Evolutionary conservation across 2,329 filamentous ascomycete genomes (phyloP).

Genomic region (Talaromyces sp.): DNA sequence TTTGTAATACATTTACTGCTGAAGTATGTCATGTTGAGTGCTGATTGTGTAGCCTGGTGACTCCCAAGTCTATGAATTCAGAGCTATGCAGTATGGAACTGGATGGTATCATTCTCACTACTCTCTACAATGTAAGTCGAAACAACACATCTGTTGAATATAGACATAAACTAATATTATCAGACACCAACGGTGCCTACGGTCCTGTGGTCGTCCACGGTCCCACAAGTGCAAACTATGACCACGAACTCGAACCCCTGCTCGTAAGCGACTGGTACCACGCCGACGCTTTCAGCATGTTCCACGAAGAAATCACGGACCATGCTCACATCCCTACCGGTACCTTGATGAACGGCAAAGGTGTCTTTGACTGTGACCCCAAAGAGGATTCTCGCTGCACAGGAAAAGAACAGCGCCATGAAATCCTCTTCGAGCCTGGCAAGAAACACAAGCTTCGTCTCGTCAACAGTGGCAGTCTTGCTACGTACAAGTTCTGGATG

Average conservation of each 20-base stretch:
- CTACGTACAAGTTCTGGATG: constrained; percentile 42
- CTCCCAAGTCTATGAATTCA: constrained; percentile 39
- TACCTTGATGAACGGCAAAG: constrained; percentile 50
- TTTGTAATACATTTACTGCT: not conserved
- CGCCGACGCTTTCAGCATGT: constrained; percentile 29
- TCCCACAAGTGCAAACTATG: constrained; percentile 40
- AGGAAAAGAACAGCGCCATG: constrained; percentile 40
- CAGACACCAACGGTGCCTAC: constrained; percentile 52
- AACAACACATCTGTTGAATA: not conserved
- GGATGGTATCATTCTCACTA: constrained; percentile 39
- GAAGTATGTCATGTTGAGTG: not conserved
- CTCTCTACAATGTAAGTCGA: constrained; percentile 33
- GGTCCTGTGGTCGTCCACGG: constrained; percentile 56
- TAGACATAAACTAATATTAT: not conserved
- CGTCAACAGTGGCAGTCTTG: constrained; percentile 30
- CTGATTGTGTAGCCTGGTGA: constrained; percentile 20
- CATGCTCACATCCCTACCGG: constrained; percentile 30
- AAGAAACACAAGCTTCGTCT: constrained; percentile 30
- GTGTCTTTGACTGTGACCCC: constrained; percentile 25
- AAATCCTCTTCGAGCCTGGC: constrained; percentile 48
- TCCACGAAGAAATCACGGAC: constrained; percentile 23
- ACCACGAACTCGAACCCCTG: constrained; percentile 36
- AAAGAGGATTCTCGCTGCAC: constrained; percentile 21
- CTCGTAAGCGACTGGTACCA: constrained; percentile 38
- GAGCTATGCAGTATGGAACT: constrained; percentile 39